These are phyloP conservation scores for Corynespora cassiicola DNA, from an alignment of 2,329 filamentous ascomycete genomes.

Conservation along the genomic window DNA sequence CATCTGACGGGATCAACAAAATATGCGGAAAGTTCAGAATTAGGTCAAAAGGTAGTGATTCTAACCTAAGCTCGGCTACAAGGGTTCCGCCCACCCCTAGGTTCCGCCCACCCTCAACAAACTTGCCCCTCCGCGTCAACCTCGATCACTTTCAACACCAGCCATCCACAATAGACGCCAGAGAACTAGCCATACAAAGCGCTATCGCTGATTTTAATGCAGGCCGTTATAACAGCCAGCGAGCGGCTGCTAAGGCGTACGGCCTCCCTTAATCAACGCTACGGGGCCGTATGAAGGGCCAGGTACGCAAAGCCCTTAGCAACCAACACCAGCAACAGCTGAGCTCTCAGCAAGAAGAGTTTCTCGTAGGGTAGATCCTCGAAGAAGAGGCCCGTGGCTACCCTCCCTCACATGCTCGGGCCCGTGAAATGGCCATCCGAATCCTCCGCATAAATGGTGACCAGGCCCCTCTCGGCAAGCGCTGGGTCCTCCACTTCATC, in stretches of 20 bases:
- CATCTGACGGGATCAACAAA: too few relatives aligned
- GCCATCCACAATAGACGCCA: conserved; percentile 10
- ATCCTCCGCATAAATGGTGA: conserved; percentile 18
- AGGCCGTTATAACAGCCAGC: conserved; percentile 15
- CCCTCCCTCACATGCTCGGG: conserved; percentile 14
- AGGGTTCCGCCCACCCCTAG: conserved; percentile 9
- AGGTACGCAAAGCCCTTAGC: conserved; percentile 6
- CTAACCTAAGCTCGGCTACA: too few relatives aligned
- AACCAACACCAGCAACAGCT: conserved; percentile 20
- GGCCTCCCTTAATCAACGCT: conserved; percentile 10
- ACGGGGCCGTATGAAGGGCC: conserved; percentile 5
- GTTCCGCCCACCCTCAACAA: background rate
- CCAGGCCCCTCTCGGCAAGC: conserved; percentile 12
- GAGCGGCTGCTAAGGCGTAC: conserved; percentile 10
- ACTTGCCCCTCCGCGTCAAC: too few relatives aligned
- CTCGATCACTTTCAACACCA: conserved; percentile 3
- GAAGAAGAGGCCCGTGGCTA: conserved; percentile 16
- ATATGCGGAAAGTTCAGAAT: too few relatives aligned
- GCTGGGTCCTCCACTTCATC: conserved; percentile 19
- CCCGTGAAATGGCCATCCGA: conserved; percentile 19
- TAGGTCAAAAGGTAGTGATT: too few relatives aligned
- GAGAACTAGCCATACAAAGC: conserved; percentile 11
- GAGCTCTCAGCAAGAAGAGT: conserved; percentile 18
- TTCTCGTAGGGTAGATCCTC: conserved; percentile 23
- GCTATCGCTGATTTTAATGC: conserved; percentile 16